Conservation (phyloP, 140 eudicot species). For the Anethum foeniculum region DNA sequence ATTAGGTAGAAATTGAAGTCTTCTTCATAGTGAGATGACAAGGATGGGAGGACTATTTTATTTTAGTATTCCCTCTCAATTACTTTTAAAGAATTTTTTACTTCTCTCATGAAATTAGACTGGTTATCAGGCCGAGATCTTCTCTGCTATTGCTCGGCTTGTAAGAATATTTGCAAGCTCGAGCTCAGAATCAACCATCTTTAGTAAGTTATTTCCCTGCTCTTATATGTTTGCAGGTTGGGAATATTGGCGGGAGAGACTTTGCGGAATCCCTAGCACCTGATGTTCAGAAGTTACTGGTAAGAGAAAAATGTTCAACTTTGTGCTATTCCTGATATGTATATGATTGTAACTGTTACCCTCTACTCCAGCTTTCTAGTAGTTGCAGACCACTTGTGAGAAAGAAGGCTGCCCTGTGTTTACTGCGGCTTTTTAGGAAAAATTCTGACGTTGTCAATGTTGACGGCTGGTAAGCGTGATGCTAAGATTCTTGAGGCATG, state of each 20-base stretch:
- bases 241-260: slow-evolving; percentile 96
- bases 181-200: not conserved
- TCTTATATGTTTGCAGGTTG: slow-evolving; percentile 52
- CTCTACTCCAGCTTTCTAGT: slow-evolving; percentile 67
- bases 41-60: not conserved
- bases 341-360: slow-evolving; percentile 17
- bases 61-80: not conserved
- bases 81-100: not conserved
- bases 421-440: slow-evolving; percentile 78
- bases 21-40: no score
- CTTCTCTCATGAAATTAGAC: no score
- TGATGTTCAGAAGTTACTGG: slow-evolving; percentile 93
- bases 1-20: no score
- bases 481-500: not conserved
- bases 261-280: slow-evolving; percentile 98
- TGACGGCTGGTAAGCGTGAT: slow-evolving; percentile 77
- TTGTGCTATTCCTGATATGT: not conserved
- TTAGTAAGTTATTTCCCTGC: not conserved
- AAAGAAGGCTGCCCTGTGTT: slow-evolving; percentile 97
- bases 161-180: no score
- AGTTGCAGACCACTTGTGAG: slow-evolving; percentile 98
- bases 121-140: no score
- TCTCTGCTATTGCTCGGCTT: no score
- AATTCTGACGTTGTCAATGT: slow-evolving; percentile 89
- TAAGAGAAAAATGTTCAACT: slow-evolving; percentile 26